Evolutionary conservation across 1,139 yeast genomes (phyloP), one percentile per base, ranked within the genome.

Genomic region (Entelexis paramagnoliae): DNA sequence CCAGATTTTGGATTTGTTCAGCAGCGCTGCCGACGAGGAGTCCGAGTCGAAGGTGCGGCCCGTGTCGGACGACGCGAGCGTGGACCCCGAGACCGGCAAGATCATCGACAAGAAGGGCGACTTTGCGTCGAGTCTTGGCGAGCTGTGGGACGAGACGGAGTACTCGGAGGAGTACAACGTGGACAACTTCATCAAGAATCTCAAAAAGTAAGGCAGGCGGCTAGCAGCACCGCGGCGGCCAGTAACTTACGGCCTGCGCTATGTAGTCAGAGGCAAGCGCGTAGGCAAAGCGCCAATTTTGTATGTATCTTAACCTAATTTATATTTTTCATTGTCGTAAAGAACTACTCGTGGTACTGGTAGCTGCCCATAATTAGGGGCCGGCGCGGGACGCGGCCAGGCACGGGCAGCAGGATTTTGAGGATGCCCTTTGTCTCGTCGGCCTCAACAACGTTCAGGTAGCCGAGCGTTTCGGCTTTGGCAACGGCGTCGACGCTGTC

Each of bases 81-180:
- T 52, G 10, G 55, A 55, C 22, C 41, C 48, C 8, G 38, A 58
- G 70, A 80, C 83, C 1, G 83, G 83, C 7, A 51, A 80, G 55
- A 30, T 32, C 8, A 26, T 17, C 4, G 55, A 48, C n/a, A 48
- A 46, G 36, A 43, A 48, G 26, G 79, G 56, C 49, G 87, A 85
- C 1, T 81, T 87, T 51, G 93, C 91, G 11, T 41, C 55, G 33
- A 95, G 86, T 60, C 73, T 89, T 59, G 91, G 86, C n/a, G 96
- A 89, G 63, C 74, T 91, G 56, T 91, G 98, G 98, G 97, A 91
- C 66, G 94, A 86, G 63, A 76, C 86, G 48, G 96, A 91, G 68
- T 91, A 91, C 64, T 96, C 89, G 60, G 98, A 91, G 64, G 97
- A 91, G 70, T 91, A 91, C 67, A 86, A 91, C 64, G 77, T 91